phyloP scores from a whole-genome alignment of 331 rosid genomes.

The Prunus yedoensis region DNA sequence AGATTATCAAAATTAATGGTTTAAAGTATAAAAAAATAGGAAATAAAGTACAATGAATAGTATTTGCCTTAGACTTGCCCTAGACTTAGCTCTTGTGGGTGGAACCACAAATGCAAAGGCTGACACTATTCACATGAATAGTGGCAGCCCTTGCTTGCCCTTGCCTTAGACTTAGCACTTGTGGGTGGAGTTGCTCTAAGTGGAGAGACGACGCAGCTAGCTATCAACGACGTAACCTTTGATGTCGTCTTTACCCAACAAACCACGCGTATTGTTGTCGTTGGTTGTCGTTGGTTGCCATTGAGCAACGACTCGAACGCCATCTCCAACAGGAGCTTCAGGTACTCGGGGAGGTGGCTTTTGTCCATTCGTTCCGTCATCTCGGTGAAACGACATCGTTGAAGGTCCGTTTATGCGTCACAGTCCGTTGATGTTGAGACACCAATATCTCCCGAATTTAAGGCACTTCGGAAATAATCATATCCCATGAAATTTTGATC shows the following conservation, averaged over 20 bases:
- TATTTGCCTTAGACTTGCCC: no score
- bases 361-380: no score
- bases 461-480: background rate
- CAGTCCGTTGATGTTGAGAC: background rate
- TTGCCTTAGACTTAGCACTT: no score
- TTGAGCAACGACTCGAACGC: background rate
- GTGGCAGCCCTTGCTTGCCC: no score
- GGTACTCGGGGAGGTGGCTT: no score
- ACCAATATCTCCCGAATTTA: background rate
- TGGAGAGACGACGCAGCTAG: background rate
- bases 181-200: no score
- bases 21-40: no score
- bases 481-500: background rate
- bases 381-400: constrained; percentile 3
- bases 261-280: constrained; percentile 7
- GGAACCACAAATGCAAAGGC: no score
- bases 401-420: background rate
- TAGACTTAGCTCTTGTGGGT: no score
- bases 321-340: background rate
- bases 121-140: no score
- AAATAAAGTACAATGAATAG: no score
- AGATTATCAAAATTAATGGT: no score
- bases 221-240: background rate
- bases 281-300: background rate
- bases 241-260: background rate